Percentiles rank a stretch among this genome's conserved stretches.
Evolutionary conservation across 495 filamentous ascomycete species (phyloP).

Genomic region (Hypomontagnella monticulosa): DNA sequence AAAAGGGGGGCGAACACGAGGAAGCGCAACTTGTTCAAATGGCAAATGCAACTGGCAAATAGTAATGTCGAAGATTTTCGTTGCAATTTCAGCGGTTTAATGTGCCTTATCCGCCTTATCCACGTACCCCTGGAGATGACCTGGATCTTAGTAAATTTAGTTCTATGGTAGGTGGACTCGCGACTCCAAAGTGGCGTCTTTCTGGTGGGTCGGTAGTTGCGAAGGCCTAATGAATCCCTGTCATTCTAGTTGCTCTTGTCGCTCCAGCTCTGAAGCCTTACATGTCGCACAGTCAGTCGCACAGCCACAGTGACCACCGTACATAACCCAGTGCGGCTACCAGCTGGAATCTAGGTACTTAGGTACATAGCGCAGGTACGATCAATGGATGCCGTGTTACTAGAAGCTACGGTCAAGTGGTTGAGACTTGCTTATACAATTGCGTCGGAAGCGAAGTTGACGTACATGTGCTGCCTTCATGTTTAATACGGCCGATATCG

Average conservation of each 20-base stretch:
- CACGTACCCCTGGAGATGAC: slow-evolving; percentile 12
- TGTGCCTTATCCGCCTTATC: slow-evolving; percentile 5
- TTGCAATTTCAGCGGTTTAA: slow-evolving; percentile 32
- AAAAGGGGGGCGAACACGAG: slow-evolving; percentile 24
- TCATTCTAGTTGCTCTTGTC: neutral
- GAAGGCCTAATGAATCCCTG: neutral
- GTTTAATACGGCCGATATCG: neutral
- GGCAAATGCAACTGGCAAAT: slow-evolving; percentile 24
- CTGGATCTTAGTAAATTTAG: neutral
- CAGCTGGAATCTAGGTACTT: neutral
- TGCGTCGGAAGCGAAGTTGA: slow-evolving; percentile 12
- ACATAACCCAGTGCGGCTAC: neutral
- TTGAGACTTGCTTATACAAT: neutral
- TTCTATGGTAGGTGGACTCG: slow-evolving; percentile 12
- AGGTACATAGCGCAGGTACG: neutral
- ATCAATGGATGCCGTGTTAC: neutral
- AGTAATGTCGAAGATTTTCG: slow-evolving; percentile 38
- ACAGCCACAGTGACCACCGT: slow-evolving; percentile 10
- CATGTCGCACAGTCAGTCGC: neutral
- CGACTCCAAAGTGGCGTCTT: slow-evolving; percentile 9
- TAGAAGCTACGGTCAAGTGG: slow-evolving; percentile 23
- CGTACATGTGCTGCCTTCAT: slow-evolving; percentile 29
- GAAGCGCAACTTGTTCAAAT: slow-evolving; percentile 35
- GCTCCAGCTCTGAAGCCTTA: slow-evolving; percentile 2
- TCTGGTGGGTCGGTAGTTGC: slow-evolving; percentile 16